Base-by-base conservation (phyloP, 1,284 basidiomycete genomes). In the Leccinum fuscescens region DNA sequence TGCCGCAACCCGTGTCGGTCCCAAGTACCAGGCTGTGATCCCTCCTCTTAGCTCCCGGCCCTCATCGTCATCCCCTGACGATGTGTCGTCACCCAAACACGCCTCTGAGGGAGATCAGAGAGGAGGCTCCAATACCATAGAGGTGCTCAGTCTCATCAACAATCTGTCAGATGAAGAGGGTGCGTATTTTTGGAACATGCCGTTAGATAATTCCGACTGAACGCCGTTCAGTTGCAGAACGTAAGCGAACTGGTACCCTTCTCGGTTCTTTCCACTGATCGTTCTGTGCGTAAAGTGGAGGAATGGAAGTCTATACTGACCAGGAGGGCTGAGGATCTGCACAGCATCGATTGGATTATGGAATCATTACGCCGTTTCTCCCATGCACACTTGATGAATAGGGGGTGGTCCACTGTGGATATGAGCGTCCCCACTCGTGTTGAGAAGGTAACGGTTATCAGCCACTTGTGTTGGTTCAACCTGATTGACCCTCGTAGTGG, bases 1-100 rank as follows among this genome's bases (percentile, higher is more conserved):
- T 54, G 88, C 92, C 6, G 91, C 92, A 2, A 95, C 93, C 14
- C 88, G 96, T 15, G 82, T 93, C 24, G 95, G 95, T 4, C 82
- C 87, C 55, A 95, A 93, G 70, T 98, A 85, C 72, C 96, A 98
- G 72, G 90, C 87, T 7, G 80, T 68, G 55, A 80, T 88, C 2
- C 82, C 86, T 24, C 67, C 76, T 44, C 77, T 79, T 3, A 70
- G 75, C 49, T 67, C 74, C 50, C 72, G 70, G 20, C 60, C 78
- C 31, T 57, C 61, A 2, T 58, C 61, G 3, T 60, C 62, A 70
- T 81, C 83, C 80, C 68, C 73, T 60, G 62, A 58, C 35, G 59
- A 60, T 53, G 55, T 73, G 73, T 15, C 31, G 5, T 42, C 35
- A 24, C 58, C 35, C 2, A 57, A 39, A 56, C 58, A 42, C 14